Base-by-base conservation (phyloP, 805 yeast species). In the Candida awuae region DNA sequence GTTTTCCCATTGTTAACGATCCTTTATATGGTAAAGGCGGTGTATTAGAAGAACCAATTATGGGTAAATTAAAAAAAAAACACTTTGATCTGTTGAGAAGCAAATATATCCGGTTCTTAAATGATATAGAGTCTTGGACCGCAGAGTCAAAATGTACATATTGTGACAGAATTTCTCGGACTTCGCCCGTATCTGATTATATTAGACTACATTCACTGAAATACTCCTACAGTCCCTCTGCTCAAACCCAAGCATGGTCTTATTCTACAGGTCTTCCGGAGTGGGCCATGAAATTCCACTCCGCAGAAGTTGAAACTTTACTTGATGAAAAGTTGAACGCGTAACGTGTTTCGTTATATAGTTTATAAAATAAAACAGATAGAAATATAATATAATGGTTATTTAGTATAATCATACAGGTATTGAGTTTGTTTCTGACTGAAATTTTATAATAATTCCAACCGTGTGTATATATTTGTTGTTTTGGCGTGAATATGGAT, bases 161-260 rank as follows among this genome's bases (percentile, higher is more conserved):
- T 29, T 69, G 75, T 46, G 51, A 50, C 9, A n/a, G n/a, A n/a
- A n/a, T n/a, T n/a, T n/a, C n/a, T n/a, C n/a, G n/a, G n/a, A n/a
- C n/a, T n/a, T n/a, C n/a, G n/a, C n/a, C n/a, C n/a, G n/a, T n/a
- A n/a, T n/a, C n/a, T 3, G n/a, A 28, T 7, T 22, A 19, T 14
- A 62, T 73, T 9, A 68, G 68, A 61, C 54, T 73, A 31, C 77
- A 72, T 51, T 65, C 77, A 1, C 52, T 48, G 25, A 51, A 54
- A 18, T 68, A 71, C 46, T 49, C 38, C 2, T 39, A 34, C 20
- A 23, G 30, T 4, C 35, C 38, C 4, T 13, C 23, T 6, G 29
- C 8, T 2, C 14, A 22, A 15, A 17, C 7, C 14, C 17, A 20
- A 16, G n/a, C 13, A 7, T 29, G 42, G 38, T 17, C 34, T n/a